Conservation (phyloP, 805 yeast genomes). For the Henningerozyma blattae region DNA sequence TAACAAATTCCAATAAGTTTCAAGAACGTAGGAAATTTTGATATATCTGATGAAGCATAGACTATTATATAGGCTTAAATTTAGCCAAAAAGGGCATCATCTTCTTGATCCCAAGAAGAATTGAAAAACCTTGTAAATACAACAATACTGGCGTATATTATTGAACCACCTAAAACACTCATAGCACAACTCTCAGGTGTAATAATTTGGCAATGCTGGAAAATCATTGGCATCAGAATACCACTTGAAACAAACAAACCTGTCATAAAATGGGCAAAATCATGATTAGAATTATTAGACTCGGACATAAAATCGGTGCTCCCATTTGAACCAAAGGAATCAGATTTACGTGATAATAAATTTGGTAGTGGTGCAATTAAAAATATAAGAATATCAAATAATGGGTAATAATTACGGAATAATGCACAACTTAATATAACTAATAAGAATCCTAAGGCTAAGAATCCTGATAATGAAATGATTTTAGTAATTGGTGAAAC, state of each 20-base stretch:
- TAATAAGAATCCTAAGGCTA: slow-evolving; percentile 82
- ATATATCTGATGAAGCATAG: too few relatives aligned
- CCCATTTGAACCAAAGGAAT: slow-evolving; percentile 21
- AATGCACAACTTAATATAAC: slow-evolving; percentile 82
- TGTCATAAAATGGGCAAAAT: slow-evolving; percentile 67
- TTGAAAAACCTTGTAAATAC: slow-evolving; percentile 69
- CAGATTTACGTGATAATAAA: slow-evolving; percentile 38
- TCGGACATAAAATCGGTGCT: slow-evolving; percentile 56
- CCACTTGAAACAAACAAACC: slow-evolving; percentile 72
- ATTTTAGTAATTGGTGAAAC: slow-evolving; percentile 25
- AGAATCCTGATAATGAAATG: slow-evolving; percentile 30
- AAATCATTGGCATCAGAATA: slow-evolving; percentile 58
- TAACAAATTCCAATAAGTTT: too few relatives aligned
- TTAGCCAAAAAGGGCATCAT: slow-evolving; percentile 27
- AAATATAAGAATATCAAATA: slow-evolving; percentile 57
- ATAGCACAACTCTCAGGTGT: slow-evolving; percentile 59
- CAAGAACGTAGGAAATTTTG: too few relatives aligned
- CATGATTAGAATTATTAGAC: slow-evolving; percentile 38
- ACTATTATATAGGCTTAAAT: too few relatives aligned
- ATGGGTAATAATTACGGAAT: slow-evolving; percentile 85
- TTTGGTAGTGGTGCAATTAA: slow-evolving; percentile 65
- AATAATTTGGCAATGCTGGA: slow-evolving; percentile 65
- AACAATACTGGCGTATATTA: slow-evolving; percentile 74
- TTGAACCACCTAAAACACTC: slow-evolving; percentile 73
- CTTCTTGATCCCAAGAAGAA: slow-evolving; percentile 27